phyloP scores from a whole-genome alignment of 2,329 filamentous ascomycete genomes.

The Chrysosporium keratinophilum region DNA sequence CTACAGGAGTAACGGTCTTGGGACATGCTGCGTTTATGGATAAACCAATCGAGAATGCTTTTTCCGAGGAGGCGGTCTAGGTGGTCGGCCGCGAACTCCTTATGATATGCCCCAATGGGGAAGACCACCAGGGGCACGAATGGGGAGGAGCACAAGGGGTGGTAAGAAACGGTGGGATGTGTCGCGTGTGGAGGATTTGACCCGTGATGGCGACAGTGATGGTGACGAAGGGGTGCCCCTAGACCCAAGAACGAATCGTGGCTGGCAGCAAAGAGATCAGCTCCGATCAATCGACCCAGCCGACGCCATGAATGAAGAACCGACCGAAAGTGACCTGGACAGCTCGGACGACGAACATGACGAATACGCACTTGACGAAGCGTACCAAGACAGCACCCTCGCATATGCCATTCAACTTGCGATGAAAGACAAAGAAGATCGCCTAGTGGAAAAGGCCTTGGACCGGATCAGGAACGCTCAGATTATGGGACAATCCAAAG shows the following conservation, averaged over 20 bases:
- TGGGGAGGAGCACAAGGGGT: conserved; percentile 51
- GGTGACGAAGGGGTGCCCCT: conserved; percentile 30
- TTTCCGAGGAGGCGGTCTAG: conserved; percentile 99
- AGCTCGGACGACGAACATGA: conserved; percentile 44
- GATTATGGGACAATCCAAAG: conserved; percentile 63
- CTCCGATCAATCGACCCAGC: neutral
- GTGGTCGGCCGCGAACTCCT: conserved; percentile 99
- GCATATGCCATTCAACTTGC: conserved; percentile 44
- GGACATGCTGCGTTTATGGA: conserved; percentile 94
- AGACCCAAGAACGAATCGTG: neutral
- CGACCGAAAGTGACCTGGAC: conserved; percentile 25
- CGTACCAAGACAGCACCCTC: conserved; percentile 33
- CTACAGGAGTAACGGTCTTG: conserved; percentile 83
- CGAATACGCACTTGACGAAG: conserved; percentile 38
- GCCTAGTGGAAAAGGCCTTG: conserved; percentile 65
- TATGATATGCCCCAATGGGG: conserved; percentile 83
- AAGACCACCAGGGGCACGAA: conserved; percentile 92
- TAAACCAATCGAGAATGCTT: conserved; percentile 99
- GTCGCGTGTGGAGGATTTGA: conserved; percentile 56
- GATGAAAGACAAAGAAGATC: conserved; percentile 59
- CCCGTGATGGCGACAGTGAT: conserved; percentile 39
- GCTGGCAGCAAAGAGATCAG: neutral
- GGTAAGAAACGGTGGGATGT: conserved; percentile 44
- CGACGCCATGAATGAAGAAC: neutral
- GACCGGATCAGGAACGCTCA: conserved; percentile 70